phyloP scores from a whole-genome alignment of 148 eudicot genomes.

The Rhododendron henanense region DNA sequence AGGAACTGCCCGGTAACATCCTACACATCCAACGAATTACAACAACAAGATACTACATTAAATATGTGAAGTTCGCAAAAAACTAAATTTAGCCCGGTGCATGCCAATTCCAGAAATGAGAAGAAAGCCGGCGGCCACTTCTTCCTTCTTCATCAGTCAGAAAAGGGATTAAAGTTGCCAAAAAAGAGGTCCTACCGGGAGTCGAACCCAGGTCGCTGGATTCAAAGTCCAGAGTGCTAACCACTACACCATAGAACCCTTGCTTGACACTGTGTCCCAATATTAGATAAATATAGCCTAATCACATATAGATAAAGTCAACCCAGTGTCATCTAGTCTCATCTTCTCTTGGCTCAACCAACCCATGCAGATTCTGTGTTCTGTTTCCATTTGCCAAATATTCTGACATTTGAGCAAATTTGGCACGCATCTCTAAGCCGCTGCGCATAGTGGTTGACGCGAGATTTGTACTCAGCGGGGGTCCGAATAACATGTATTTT shows the following conservation, averaged over 20 bases:
- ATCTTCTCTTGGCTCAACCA: neutral
- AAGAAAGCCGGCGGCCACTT: no score
- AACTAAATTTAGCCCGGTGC: no score
- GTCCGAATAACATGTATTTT: no score
- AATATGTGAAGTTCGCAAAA: no score
- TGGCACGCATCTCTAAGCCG: neutral
- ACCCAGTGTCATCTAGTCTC: no score
- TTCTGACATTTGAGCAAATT: neutral
- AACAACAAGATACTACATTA: no score
- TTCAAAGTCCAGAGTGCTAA: conserved; percentile 99
- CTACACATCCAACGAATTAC: no score
- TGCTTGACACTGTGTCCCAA: neutral
- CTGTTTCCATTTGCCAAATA: neutral
- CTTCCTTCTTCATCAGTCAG: no score
- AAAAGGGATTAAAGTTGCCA: neutral
- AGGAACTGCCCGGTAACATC: no score
- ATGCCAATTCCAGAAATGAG: neutral
- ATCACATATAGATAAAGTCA: no score
- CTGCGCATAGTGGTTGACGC: neutral
- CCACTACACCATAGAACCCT: conserved; percentile 99
- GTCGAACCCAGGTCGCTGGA: conserved; percentile 99
- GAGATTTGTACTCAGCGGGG: no score
- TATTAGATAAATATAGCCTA: fast-evolving
- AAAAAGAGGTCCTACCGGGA: conserved; percentile 87
- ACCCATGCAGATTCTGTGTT: neutral